phyloP scores from a whole-genome alignment of 139 green algal genomes.

The Closterium sp. region DNA sequence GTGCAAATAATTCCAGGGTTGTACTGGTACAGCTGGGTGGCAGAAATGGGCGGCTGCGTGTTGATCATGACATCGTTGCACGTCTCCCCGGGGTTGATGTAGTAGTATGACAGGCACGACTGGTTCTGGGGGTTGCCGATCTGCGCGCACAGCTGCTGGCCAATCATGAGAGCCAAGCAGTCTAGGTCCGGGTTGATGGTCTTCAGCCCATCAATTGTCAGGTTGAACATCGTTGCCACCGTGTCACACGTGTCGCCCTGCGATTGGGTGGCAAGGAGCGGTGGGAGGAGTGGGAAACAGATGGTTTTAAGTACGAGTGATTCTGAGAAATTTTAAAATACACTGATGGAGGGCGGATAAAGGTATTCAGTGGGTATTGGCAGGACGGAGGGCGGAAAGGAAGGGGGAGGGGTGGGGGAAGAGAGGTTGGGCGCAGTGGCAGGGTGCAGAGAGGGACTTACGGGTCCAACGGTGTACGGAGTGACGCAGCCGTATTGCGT shows the following conservation, averaged over 20 bases:
- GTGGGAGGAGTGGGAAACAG: background rate
- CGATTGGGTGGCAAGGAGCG: background rate
- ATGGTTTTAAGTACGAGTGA: background rate
- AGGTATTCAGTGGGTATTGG: background rate
- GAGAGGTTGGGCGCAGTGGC: background rate
- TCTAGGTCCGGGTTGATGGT: background rate
- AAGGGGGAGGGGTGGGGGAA: no score
- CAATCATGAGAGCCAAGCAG: background rate
- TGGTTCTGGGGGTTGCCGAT: background rate
- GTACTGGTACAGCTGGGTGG: background rate
- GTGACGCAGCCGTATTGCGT: background rate
- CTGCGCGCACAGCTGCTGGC: background rate
- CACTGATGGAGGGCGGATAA: background rate
- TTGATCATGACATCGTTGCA: background rate
- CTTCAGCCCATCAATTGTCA: background rate
- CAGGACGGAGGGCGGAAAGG: background rate
- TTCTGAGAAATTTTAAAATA: no score
- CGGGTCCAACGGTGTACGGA: background rate
- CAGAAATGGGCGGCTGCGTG: background rate
- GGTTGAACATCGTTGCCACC: background rate
- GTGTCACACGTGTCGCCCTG: slow-evolving; percentile 4
- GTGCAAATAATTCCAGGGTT: background rate
- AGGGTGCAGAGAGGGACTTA: background rate
- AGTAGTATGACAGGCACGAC: background rate
- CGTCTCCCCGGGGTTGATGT: background rate